Conservation (phyloP, 257 asterid species). For the Oldenlandia corymbosa region DNA sequence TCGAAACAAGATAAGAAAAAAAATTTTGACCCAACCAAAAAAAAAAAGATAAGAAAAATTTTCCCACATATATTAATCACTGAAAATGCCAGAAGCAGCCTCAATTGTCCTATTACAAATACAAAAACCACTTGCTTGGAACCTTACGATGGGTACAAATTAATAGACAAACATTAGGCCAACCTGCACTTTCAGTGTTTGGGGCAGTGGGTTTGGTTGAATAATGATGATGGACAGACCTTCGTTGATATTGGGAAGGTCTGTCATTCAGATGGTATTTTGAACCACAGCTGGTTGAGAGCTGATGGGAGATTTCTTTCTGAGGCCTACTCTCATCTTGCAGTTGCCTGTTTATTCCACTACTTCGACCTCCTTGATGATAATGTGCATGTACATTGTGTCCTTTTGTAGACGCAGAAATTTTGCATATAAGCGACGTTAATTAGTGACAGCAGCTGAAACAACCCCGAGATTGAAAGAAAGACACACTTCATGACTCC, state of each 20-base stretch:
- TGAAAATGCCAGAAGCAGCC: constrained; percentile 7
- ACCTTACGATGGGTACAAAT: too few species aligned
- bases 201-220: neutral
- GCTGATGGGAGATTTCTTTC: constrained; percentile 6
- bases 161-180: neutral
- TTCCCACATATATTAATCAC: too few species aligned
- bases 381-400: neutral
- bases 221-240: constrained; percentile 4
- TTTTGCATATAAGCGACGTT: neutral
- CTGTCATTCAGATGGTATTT: neutral
- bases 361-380: neutral
- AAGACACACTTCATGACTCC: neutral
- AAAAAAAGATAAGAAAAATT: neutral
- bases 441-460: constrained; percentile 3
- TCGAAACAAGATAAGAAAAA: too few species aligned
- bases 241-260: constrained; percentile 4
- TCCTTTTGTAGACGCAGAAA: neutral
- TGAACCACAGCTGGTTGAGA: constrained; percentile 4
- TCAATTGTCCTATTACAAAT: neutral
- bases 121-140: too few species aligned
- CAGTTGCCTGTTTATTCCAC: constrained; percentile 1
- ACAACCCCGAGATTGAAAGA: neutral
- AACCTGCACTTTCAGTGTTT: constrained; percentile 9
- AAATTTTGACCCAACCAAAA: too few species aligned
- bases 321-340: neutral